Evolutionary conservation across 129 eudicot genomes (phyloP).

Genomic region (Artemisia annua): DNA sequence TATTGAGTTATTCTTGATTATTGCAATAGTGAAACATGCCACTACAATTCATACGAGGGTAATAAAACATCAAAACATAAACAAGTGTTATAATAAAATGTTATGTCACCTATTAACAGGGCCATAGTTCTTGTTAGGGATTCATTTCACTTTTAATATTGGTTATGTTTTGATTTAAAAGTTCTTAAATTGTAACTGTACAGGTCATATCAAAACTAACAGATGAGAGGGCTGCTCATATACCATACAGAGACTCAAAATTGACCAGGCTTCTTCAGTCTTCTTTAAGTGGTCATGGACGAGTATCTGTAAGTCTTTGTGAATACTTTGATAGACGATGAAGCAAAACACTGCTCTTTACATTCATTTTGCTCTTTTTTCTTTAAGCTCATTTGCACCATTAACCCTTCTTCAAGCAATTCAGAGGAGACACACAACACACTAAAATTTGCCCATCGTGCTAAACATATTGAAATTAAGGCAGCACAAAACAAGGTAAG

Average conservation of each 20-base stretch:
- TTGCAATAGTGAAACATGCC: neutral
- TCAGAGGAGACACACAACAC: conserved; percentile 90
- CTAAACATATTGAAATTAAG: conserved; percentile 82
- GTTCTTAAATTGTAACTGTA: conserved; percentile 7
- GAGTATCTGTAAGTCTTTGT: conserved; percentile 71
- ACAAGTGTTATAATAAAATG: neutral
- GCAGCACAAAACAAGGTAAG: conserved; percentile 83
- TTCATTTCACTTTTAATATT: neutral
- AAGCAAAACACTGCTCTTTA: neutral
- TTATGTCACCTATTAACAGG: no score
- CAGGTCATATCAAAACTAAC: conserved; percentile 84
- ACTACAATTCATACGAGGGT: neutral
- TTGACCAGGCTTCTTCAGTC: conserved; percentile 83
- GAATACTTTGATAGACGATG: neutral
- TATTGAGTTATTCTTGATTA: neutral
- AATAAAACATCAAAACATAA: neutral
- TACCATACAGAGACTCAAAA: conserved; percentile 82
- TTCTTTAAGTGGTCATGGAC: conserved; percentile 85
- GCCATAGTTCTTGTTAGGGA: no score
- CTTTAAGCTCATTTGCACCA: conserved; percentile 67
- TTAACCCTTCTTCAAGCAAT: conserved; percentile 81
- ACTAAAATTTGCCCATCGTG: conserved; percentile 84
- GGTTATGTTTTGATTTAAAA: neutral
- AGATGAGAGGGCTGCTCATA: conserved; percentile 68
- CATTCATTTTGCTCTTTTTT: neutral